Percentiles rank a stretch among this genome's conserved stretches.
Conservation (phyloP, 805 yeast species). For the Starmerella bacillaris region DNA sequence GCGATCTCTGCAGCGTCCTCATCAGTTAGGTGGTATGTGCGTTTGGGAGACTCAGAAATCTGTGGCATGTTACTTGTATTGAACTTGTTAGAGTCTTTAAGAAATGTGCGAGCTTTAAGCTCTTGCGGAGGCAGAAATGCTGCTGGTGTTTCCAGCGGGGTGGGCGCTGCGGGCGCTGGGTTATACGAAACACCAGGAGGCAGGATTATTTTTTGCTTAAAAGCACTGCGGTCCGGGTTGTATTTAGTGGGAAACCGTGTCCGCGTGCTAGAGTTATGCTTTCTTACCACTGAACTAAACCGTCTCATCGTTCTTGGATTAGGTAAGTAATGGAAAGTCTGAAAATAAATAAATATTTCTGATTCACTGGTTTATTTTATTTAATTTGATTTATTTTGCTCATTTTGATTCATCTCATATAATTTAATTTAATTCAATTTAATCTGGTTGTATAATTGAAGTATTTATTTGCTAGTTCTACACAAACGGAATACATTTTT, state of each 20-base stretch:
- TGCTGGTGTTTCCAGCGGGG: conserved; percentile 42
- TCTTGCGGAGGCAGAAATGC: conserved; percentile 39
- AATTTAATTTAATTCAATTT: too few relatives aligned
- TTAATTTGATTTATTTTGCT: too few relatives aligned
- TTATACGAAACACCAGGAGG: conserved; percentile 43
- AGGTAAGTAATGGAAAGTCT: too few relatives aligned
- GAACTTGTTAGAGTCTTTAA: conserved; percentile 17
- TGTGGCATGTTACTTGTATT: conserved; percentile 23
- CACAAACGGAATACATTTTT: too few relatives aligned
- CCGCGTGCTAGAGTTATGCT: conserved; percentile 10
- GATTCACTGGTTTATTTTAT: too few relatives aligned
- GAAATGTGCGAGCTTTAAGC: conserved; percentile 37
- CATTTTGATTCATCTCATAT: too few relatives aligned
- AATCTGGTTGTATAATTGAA: too few relatives aligned
- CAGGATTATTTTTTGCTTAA: conserved; percentile 39
- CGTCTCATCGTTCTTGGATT: too few relatives aligned
- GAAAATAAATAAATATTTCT: too few relatives aligned
- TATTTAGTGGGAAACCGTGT: conserved; percentile 36
- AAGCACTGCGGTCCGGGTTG: conserved; percentile 46
- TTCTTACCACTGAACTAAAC: conserved; percentile 5
- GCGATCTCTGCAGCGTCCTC: conserved; percentile 41
- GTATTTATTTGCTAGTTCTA: too few relatives aligned
- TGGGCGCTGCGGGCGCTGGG: conserved; percentile 49
- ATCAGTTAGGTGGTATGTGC: conserved; percentile 39
- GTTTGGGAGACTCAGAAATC: conserved; percentile 23